phyloP scores from a whole-genome alignment of 306 rosid genomes.

The Fragaria nilgerrensis region DNA sequence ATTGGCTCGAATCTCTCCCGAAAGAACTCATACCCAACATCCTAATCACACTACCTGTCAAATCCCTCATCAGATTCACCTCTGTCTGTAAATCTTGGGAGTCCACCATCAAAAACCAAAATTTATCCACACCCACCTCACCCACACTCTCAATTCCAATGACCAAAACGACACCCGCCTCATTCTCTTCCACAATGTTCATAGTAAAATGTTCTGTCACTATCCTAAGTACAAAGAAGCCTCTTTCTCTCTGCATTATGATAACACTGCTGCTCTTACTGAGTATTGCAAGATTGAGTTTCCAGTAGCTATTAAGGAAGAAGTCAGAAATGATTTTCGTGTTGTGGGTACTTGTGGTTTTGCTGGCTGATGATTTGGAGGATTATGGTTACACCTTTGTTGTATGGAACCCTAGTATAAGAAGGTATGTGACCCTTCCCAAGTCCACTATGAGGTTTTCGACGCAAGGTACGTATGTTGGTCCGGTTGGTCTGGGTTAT shows the following conservation, averaged over 20 bases:
- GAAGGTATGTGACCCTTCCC: too few species aligned
- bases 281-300: neutral
- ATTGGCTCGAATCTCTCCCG: neutral
- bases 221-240: neutral
- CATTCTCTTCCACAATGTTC: neutral
- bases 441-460: too few species aligned
- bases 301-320: neutral
- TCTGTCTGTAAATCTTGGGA: conserved; percentile 1
- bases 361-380: too few species aligned
- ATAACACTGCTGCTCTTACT: too few species aligned
- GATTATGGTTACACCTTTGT: too few species aligned
- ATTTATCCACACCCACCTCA: neutral
- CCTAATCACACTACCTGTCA: neutral
- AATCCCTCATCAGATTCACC: neutral
- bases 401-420: too few species aligned
- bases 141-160: neutral
- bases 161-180: neutral
- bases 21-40: neutral
- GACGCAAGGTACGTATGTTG: too few species aligned
- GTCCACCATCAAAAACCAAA: neutral
- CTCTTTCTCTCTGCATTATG: neutral
- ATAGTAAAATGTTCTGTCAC: neutral
- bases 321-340: neutral
- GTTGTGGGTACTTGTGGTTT: neutral
- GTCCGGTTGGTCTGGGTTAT: neutral